Evolutionary conservation across 192 early-diverging fungal species (phyloP), one percentile per base, ranked within the genome.

Genomic region (Umbelopsis sp.): DNA sequence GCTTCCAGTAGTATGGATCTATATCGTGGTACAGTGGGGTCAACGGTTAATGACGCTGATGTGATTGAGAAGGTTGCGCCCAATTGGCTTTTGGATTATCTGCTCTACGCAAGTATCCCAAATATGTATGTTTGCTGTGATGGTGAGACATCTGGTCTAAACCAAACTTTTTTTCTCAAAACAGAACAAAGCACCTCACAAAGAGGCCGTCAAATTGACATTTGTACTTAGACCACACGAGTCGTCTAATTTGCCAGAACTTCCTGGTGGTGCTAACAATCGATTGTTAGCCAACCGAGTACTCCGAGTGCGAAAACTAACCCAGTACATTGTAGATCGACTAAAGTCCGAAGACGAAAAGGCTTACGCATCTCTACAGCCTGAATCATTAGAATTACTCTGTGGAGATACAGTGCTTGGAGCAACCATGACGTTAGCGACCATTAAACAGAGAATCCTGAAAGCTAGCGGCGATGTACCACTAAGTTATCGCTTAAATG

Each of bases 261-360:
- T 88, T 21, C 86, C 86, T 6, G 81, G 73, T 55, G 86, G 86
- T 23, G 82, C 80, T 30, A 91, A 88, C 64, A 84, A 86, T 7
- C 85, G 93, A 5, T 80, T 99, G 33, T 87, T 89, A 21, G 95
- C 96, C 16, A 95, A 94, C 65, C 82, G 95, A 30, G 93, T 97
- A 87, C 80, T 99, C 46, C 85, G 97, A 15, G 85, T 95, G 6
- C 83, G 92, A 23, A 98, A 98, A 75, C 81, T 99, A 33, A 67
- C 92, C 6, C 78, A 85, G 18, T 96, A 97, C 76, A 85, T 97
- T 9, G 90, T 88, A 2, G 95, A 98, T 16, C 93, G 93, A 77
- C 71, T 95, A 22, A 81, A 84, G 25, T 61, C 55, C 30, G n/a
- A 67, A 30, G 71, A 77, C 64, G 16, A 67, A 1, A 16, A 45